phyloP scores from a whole-genome alignment of 768 basidiomycete species.

The Imleria badia region DNA sequence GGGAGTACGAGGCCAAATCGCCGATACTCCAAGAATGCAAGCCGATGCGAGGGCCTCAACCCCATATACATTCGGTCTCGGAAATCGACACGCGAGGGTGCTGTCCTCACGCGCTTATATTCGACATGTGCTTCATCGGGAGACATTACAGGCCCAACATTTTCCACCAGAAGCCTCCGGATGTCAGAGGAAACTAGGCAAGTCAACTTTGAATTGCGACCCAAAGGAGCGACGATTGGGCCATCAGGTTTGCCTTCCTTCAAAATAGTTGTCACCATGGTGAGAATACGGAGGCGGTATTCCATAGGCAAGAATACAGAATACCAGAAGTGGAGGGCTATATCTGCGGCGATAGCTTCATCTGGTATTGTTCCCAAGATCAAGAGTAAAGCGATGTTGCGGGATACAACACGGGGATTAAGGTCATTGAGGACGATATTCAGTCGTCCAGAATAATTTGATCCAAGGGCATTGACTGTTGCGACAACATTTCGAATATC shows the following conservation, averaged over 20 bases:
- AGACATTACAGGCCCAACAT: conserved; percentile 17
- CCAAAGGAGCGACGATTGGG: conserved; percentile 12
- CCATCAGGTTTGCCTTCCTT: neutral
- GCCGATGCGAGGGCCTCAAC: conserved; percentile 45
- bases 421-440: conserved; percentile 44
- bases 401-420: conserved; percentile 29
- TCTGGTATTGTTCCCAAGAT: conserved; percentile 40
- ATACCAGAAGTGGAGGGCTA: conserved; percentile 50
- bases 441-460: conserved; percentile 39
- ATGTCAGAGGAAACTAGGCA: conserved; percentile 10
- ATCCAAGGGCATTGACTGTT: conserved; percentile 44
- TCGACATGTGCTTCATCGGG: conserved; percentile 29
- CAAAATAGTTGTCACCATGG: conserved; percentile 19
- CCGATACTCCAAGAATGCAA: conserved; percentile 41
- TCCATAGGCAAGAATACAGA: conserved; percentile 41
- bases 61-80: conserved; percentile 40
- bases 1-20: conserved; percentile 47
- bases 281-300: conserved; percentile 26
- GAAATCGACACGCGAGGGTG: conserved; percentile 40
- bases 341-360: conserved; percentile 37
- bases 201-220: conserved; percentile 15
- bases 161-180: conserved; percentile 14
- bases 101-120: conserved; percentile 34
- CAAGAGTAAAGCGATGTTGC: conserved; percentile 44
- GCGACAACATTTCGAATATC: conserved; percentile 45